Percentiles rank a stretch among this genome's conserved stretches.
These are phyloP conservation scores for Kluyveromyces siamensis DNA, from an alignment of 805 yeast species.

Conservation along the genomic window DNA sequence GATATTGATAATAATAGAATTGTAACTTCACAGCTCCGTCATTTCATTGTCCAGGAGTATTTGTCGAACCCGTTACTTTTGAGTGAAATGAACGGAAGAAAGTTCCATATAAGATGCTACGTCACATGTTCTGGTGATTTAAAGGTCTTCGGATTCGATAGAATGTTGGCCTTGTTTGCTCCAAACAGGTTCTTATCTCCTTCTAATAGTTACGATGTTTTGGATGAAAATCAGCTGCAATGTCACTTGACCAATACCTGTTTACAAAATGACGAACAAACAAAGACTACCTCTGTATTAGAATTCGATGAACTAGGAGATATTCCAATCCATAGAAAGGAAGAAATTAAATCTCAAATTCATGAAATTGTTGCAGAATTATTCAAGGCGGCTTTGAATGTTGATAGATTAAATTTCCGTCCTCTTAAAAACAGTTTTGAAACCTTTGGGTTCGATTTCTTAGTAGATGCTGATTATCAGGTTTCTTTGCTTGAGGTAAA, in stretches of 20 bases:
- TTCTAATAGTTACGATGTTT: conserved; percentile 19
- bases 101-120: conserved; percentile 85
- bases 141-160: conserved; percentile 66
- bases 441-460: conserved; percentile 80
- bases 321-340: conserved; percentile 29
- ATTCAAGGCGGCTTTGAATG: conserved; percentile 71
- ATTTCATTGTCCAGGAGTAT: conserved; percentile 85
- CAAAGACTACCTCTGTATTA: conserved; percentile 41
- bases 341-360: conserved; percentile 43
- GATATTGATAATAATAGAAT: conserved; percentile 56
- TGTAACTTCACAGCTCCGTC: conserved; percentile 79
- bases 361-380: conserved; percentile 56
- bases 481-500: conserved; percentile 76
- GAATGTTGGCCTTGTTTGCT: conserved; percentile 80
- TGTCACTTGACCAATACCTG: conserved; percentile 95
- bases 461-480: conserved; percentile 47
- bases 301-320: conserved; percentile 53
- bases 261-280: conserved; percentile 49
- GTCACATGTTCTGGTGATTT: conserved; percentile 69
- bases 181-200: conserved; percentile 38
- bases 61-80: conserved; percentile 59
- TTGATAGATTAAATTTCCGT: conserved; percentile 77
- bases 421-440: conserved; percentile 79
- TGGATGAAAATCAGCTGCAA: conserved; percentile 35
- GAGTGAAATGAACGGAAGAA: conserved; percentile 49